A percentile compares a stretch with the other conserved stretches of the same genome.
phyloP scores from a whole-genome alignment of 495 filamentous ascomycete genomes.

The Penicillium cinerascens region DNA sequence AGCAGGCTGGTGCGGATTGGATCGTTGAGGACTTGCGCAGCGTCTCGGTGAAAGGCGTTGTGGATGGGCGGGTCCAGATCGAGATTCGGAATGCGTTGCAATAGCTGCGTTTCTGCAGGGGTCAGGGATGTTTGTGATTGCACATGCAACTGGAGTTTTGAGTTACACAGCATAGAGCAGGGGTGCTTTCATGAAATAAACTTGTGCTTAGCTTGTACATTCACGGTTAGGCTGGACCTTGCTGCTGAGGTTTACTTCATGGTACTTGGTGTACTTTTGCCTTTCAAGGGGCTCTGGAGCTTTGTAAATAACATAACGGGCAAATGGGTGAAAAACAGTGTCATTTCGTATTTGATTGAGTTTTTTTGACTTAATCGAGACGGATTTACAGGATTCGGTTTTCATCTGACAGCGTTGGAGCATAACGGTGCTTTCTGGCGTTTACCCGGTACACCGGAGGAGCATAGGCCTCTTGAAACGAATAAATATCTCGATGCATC shows the following conservation, averaged over 20 bases:
- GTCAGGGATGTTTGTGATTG: constrained; percentile 2
- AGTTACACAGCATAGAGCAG: constrained; percentile 7
- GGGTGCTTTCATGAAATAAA: constrained; percentile 3
- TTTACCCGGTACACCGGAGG: neutral
- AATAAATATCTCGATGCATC: neutral
- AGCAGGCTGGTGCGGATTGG: constrained; percentile 78
- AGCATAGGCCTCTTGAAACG: neutral
- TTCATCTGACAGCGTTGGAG: neutral
- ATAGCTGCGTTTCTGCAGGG: constrained; percentile 18
- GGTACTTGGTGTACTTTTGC: neutral
- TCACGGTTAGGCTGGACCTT: neutral
- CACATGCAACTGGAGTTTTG: neutral
- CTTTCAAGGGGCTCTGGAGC: neutral
- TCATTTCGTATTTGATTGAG: neutral
- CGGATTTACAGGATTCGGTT: neutral
- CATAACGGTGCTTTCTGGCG: neutral
- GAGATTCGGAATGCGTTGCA: constrained; percentile 47
- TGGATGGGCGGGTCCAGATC: constrained; percentile 53
- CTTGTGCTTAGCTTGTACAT: constrained; percentile 10
- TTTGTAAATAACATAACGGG: neutral
- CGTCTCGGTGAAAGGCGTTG: constrained; percentile 54
- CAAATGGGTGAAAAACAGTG: neutral
- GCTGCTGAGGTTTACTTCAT: neutral
- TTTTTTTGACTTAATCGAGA: neutral
- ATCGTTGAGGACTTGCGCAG: constrained; percentile 76